Conservation (phyloP, 2,329 filamentous ascomycete genomes). For the Pseudogymnoascus sp. region DNA sequence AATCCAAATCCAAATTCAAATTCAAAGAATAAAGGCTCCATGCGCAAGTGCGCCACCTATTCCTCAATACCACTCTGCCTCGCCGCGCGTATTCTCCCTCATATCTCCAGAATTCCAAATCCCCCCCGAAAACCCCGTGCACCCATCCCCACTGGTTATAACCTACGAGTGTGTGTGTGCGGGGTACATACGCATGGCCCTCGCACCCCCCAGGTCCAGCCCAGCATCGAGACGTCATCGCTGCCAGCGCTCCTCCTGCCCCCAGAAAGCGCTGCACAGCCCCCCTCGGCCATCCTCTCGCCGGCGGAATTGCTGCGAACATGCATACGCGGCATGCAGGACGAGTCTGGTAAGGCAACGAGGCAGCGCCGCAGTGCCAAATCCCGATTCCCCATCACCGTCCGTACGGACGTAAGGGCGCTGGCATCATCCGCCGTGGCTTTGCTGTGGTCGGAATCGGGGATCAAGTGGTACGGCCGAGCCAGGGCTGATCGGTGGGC, state of each 20-base stretch:
- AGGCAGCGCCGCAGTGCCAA: not conserved
- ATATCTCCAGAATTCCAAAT: not conserved
- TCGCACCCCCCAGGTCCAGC: not conserved
- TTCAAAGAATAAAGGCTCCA: not conserved
- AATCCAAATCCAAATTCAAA: not conserved
- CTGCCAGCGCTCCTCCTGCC: not conserved
- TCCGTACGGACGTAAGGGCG: not conserved
- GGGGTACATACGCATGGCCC: not conserved
- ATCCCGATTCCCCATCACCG: not conserved
- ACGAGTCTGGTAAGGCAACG: not conserved
- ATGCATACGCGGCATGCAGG: not conserved
- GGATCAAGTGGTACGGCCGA: not conserved
- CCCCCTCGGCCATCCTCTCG: not conserved
- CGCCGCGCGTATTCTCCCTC: not conserved
- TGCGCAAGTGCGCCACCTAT: not conserved
- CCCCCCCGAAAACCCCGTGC: not conserved
- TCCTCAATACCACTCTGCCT: not conserved
- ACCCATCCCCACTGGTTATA: not conserved
- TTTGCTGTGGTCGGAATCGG: not conserved
- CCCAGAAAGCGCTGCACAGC: not conserved
- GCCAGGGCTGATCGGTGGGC: not conserved
- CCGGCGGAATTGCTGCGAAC: not conserved
- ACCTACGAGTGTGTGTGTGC: not conserved
- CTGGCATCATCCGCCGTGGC: not conserved
- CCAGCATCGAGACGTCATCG: not conserved